Evolutionary conservation across 768 basidiomycete genomes (phyloP).

Genomic region (Suillus weaverae): DNA sequence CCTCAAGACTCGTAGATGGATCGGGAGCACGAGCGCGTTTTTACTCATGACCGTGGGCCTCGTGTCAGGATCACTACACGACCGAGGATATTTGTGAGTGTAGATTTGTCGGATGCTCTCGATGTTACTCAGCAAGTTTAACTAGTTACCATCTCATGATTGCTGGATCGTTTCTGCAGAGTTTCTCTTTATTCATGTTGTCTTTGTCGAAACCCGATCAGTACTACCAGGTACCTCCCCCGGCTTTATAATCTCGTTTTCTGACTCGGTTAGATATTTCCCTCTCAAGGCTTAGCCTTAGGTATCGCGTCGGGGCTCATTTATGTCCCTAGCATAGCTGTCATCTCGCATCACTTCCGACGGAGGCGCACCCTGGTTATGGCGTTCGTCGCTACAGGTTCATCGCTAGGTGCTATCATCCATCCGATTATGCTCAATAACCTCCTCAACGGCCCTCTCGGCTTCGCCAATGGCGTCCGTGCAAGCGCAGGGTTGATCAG

Average conservation of each 20-base stretch:
- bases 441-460: not conserved
- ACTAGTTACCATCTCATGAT: constrained; percentile 16
- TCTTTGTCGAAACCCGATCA: constrained; percentile 35
- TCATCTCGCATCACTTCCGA: constrained; percentile 47
- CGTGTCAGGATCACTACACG: not conserved
- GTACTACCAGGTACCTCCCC: constrained; percentile 33
- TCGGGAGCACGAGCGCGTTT: not conserved
- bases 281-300: constrained; percentile 44
- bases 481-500: not conserved
- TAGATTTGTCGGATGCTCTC: not conserved
- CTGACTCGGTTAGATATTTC: constrained; percentile 33
- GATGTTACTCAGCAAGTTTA: not conserved
- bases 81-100: not conserved
- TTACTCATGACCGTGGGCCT: not conserved
- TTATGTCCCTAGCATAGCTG: constrained; percentile 43
- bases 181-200: constrained; percentile 38
- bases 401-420: not conserved
- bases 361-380: constrained; percentile 18
- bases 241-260: not conserved
- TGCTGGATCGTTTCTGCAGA: constrained; percentile 26
- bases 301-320: constrained; percentile 45
- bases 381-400: not conserved
- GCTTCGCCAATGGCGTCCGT: not conserved
- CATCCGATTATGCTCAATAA: not conserved
- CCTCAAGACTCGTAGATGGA: not conserved